Evolutionary conservation across 1,139 yeast species (phyloP).

Genomic region (Yamadazyma spencermartinsiae): DNA sequence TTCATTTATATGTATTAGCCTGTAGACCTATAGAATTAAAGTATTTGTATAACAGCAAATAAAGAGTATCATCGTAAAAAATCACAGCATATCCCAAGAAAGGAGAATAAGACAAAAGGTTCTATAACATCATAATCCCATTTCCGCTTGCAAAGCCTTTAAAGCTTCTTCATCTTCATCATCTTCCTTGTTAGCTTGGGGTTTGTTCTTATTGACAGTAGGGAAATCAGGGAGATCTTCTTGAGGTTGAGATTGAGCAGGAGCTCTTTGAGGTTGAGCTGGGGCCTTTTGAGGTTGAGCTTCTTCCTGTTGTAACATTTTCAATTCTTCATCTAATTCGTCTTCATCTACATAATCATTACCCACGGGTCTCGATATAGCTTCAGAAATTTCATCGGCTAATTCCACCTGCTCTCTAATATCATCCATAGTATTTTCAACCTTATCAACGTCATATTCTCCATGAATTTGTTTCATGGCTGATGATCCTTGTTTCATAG

Average conservation of each 20-base stretch:
- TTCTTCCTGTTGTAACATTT: slow-evolving; percentile 82
- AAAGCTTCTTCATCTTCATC: slow-evolving; percentile 92
- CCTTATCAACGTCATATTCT: slow-evolving; percentile 93
- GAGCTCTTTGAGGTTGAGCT: slow-evolving; percentile 14
- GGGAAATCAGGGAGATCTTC: slow-evolving; percentile 51
- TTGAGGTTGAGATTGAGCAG: slow-evolving; percentile 15
- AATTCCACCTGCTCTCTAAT: slow-evolving; percentile 95
- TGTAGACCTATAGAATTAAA: no score
- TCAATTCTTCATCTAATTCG: slow-evolving; percentile 88
- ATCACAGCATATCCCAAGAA: background rate
- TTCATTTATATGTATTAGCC: no score
- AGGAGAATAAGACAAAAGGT: background rate
- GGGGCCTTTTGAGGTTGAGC: slow-evolving; percentile 18
- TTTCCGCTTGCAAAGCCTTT: slow-evolving; percentile 87
- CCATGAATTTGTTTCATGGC: slow-evolving; percentile 97
- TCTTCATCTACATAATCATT: slow-evolving; percentile 76
- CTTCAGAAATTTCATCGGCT: slow-evolving; percentile 94
- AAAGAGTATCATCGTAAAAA: slow-evolving; percentile 1
- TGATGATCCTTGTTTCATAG: slow-evolving; percentile 95
- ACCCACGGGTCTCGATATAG: slow-evolving; percentile 89
- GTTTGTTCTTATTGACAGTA: slow-evolving; percentile 38
- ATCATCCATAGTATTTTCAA: slow-evolving; percentile 98
- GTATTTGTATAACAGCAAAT: background rate
- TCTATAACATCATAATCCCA: slow-evolving; percentile 63
- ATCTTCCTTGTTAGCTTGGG: slow-evolving; percentile 50